Conservation (phyloP, 2,329 filamentous ascomycete species). For the Cladosporium sphaerospermum region DNA sequence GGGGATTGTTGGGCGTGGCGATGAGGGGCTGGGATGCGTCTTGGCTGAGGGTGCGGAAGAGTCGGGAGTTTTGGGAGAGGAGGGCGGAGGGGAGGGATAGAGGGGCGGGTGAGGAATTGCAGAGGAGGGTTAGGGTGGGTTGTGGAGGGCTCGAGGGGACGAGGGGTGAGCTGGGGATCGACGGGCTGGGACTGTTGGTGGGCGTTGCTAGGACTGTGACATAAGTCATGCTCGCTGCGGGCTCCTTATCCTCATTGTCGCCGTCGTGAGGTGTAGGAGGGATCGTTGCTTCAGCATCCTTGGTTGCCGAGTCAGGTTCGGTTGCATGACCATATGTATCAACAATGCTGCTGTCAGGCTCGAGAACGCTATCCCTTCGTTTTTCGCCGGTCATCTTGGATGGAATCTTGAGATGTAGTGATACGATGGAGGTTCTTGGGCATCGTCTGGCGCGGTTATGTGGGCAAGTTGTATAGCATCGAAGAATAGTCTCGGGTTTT, state of each 20-base stretch:
- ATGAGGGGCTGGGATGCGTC: neutral
- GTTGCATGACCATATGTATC: too few relatives aligned
- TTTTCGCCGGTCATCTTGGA: too few relatives aligned
- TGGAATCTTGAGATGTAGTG: too few relatives aligned
- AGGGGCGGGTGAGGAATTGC: neutral
- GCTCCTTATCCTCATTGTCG: neutral
- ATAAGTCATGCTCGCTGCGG: neutral
- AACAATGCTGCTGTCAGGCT: too few relatives aligned
- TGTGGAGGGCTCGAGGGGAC: neutral
- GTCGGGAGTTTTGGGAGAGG: neutral
- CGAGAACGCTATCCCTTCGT: too few relatives aligned
- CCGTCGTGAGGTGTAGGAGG: neutral
- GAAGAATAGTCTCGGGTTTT: too few relatives aligned
- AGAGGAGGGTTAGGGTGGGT: neutral
- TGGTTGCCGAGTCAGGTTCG: too few relatives aligned
- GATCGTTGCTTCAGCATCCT: neutral
- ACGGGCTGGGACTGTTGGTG: neutral
- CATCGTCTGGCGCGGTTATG: too few relatives aligned
- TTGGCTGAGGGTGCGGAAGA: constrained; percentile 5
- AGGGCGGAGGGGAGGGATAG: neutral
- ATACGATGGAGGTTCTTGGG: too few relatives aligned
- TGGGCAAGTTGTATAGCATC: too few relatives aligned
- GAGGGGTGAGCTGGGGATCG: neutral
- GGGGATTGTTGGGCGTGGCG: neutral
- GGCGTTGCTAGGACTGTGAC: neutral